These are phyloP conservation scores for Neopestalotiopsis clavispora DNA, from an alignment of 2,329 filamentous ascomycete genomes.

Conservation along the genomic window DNA sequence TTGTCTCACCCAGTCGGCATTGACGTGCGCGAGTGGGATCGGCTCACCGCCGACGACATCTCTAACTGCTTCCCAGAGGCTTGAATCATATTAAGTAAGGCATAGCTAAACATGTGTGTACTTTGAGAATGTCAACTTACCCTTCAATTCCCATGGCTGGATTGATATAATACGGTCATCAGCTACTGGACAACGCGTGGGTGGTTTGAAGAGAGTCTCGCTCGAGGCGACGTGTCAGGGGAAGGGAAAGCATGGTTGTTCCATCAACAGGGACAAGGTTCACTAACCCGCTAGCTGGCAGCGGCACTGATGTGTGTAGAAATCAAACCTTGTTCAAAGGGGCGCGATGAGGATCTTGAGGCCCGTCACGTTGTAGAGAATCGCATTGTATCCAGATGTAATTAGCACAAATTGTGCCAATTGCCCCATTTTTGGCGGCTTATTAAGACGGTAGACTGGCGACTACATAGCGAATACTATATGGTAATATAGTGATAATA, in stretches of 20 bases:
- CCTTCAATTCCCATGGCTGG: constrained; percentile 18
- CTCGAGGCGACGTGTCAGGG: not conserved
- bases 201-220: not conserved
- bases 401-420: no score
- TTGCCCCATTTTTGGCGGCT: no score
- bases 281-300: no score
- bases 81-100: constrained; percentile 14
- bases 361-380: no score
- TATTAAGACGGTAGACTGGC: not conserved
- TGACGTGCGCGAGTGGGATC: constrained; percentile 25
- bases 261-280: not conserved
- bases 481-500: not conserved
- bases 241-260: not conserved
- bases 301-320: no score
- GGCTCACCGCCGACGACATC: constrained; percentile 21
- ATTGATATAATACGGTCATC: not conserved
- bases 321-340: no score
- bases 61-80: constrained; percentile 17
- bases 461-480: not conserved
- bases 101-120: not conserved
- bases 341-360: no score
- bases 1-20: constrained; percentile 28
- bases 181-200: not conserved
- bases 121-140: constrained; percentile 6
- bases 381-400: no score